phyloP scores from a whole-genome alignment of 1,139 yeast species.

The Geotrichum histeridarum region DNA sequence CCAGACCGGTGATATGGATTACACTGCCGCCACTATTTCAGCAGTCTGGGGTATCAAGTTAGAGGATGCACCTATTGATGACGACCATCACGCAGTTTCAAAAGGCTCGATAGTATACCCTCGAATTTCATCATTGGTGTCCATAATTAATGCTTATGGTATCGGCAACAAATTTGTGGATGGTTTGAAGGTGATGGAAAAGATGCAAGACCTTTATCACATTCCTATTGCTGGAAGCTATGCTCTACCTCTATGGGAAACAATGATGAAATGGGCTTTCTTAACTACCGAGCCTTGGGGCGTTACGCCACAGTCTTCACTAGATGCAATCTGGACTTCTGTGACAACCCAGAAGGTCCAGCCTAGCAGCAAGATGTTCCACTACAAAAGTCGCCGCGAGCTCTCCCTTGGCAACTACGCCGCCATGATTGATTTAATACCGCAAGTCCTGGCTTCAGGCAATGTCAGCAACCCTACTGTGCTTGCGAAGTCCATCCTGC shows the following conservation, averaged over 20 bases:
- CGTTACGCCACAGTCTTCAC: constrained; percentile 22
- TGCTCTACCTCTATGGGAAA: constrained; percentile 30
- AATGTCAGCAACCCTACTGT: constrained; percentile 3
- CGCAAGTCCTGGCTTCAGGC: constrained; percentile 5
- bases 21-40: constrained; percentile 25
- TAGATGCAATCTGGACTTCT: constrained; percentile 30
- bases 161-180: constrained; percentile 28
- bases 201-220: constrained; percentile 25
- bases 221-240: constrained; percentile 24
- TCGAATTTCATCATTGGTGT: constrained; percentile 27
- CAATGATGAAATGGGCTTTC: constrained; percentile 30
- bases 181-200: constrained; percentile 29
- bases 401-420: constrained; percentile 3
- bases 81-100: neutral
- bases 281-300: constrained; percentile 28
- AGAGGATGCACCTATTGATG: constrained; percentile 11
- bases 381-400: constrained; percentile 13
- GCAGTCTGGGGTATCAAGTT: constrained; percentile 31
- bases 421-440: constrained; percentile 10
- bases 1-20: constrained; percentile 28
- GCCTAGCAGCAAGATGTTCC: constrained; percentile 25
- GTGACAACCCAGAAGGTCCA: constrained; percentile 17
- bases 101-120: constrained; percentile 28
- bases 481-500: neutral
- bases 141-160: constrained; percentile 34